Conservation (phyloP, 192 early-diverging fungal species). For the Diversispora eburnea region DNA sequence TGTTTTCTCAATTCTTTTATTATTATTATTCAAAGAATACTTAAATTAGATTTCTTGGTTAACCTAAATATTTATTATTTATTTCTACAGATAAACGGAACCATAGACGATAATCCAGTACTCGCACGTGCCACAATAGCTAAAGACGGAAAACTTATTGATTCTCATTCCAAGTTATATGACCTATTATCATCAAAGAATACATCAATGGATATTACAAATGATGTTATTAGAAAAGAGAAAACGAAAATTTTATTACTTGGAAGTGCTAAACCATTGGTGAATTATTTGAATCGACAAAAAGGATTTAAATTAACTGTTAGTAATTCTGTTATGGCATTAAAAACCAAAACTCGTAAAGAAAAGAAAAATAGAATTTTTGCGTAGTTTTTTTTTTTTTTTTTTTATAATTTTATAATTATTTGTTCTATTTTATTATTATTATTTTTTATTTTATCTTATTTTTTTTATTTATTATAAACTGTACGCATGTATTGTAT, state of each 20-base stretch:
- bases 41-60: not conserved
- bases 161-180: slow-evolving; percentile 50
- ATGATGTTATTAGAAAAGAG: not conserved
- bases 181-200: slow-evolving; percentile 23
- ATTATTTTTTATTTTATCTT: too few relatives aligned
- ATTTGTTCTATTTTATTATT: too few relatives aligned
- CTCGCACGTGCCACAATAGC: slow-evolving; percentile 77
- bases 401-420: too few relatives aligned
- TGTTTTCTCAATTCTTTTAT: slow-evolving; percentile 23
- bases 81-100: slow-evolving; percentile 40
- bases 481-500: too few relatives aligned
- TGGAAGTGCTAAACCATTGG: slow-evolving; percentile 4
- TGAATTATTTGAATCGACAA: too few relatives aligned
- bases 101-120: slow-evolving; percentile 62
- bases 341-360: too few relatives aligned
- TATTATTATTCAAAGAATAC: too few relatives aligned
- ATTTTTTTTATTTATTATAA: too few relatives aligned
- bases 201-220: not conserved
- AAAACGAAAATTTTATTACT: slow-evolving; percentile 43
- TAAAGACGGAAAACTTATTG: slow-evolving; percentile 58
- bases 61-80: slow-evolving; percentile 16
- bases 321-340: too few relatives aligned
- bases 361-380: too few relatives aligned
- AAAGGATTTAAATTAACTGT: too few relatives aligned
- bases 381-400: too few relatives aligned